Conservation (phyloP, 2,329 filamentous ascomycete species). For the Chrysoporthe cubensis region DNA sequence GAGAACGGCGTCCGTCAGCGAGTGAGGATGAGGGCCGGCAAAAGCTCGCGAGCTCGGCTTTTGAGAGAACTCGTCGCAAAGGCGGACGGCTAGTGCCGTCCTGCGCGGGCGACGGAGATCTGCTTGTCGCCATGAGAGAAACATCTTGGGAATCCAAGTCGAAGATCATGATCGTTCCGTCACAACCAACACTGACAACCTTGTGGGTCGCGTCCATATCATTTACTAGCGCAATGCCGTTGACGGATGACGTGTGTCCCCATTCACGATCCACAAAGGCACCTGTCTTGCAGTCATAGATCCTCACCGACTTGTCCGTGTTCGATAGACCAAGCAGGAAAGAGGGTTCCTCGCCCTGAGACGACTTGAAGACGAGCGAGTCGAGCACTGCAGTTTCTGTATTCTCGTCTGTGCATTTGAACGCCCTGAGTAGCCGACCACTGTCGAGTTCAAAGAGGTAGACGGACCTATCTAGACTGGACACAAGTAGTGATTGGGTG, state of each 20-base stretch:
- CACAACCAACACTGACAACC: slow-evolving; percentile 75
- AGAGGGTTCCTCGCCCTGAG: slow-evolving; percentile 58
- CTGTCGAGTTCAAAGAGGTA: slow-evolving; percentile 66
- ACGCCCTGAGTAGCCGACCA: slow-evolving; percentile 71
- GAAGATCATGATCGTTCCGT: slow-evolving; percentile 86
- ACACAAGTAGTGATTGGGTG: slow-evolving; percentile 61
- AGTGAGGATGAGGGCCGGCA: slow-evolving; percentile 51
- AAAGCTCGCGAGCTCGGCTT: slow-evolving; percentile 84
- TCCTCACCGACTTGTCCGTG: slow-evolving; percentile 90
- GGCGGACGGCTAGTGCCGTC: slow-evolving; percentile 68
- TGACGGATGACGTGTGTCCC: slow-evolving; percentile 94
- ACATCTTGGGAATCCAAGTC: slow-evolving; percentile 56
- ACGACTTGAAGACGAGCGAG: slow-evolving; percentile 67
- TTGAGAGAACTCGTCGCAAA: slow-evolving; percentile 82
- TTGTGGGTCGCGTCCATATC: slow-evolving; percentile 58
- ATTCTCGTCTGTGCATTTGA: slow-evolving; percentile 82
- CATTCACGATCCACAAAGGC: slow-evolving; percentile 84
- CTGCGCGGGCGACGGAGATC: slow-evolving; percentile 60
- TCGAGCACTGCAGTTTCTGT: slow-evolving; percentile 83
- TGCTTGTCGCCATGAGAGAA: slow-evolving; percentile 45
- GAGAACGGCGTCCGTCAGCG: slow-evolving; percentile 55
- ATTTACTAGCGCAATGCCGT: slow-evolving; percentile 75
- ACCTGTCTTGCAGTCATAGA: slow-evolving; percentile 82
- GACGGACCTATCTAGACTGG: slow-evolving; percentile 63
- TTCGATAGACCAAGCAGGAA: slow-evolving; percentile 88